Conservation (phyloP, 2,329 filamentous ascomycete species). For the Claviceps lovelessii region DNA sequence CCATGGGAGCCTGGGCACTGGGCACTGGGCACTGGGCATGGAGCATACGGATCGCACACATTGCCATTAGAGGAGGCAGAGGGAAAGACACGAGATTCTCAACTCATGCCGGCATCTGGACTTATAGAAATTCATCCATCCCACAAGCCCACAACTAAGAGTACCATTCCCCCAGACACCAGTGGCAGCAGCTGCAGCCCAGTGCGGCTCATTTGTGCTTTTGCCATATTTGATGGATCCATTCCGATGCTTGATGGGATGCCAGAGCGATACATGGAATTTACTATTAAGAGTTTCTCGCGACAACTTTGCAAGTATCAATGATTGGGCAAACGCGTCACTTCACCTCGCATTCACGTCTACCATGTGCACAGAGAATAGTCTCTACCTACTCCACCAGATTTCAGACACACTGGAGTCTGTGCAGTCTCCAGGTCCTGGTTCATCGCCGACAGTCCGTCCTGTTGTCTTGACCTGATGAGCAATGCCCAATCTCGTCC, state of each 20-base stretch:
- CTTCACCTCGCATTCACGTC: not conserved
- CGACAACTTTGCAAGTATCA: not conserved
- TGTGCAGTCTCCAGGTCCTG: not conserved
- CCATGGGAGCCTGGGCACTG: not conserved
- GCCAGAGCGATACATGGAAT: not conserved
- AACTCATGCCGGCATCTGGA: not conserved
- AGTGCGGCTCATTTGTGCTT: not conserved
- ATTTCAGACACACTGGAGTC: not conserved
- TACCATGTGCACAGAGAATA: not conserved
- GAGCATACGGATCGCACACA: not conserved
- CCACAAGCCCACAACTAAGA: not conserved
- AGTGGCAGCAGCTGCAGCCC: constrained; percentile 1
- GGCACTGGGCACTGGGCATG: too few species aligned
- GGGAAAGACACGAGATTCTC: not conserved
- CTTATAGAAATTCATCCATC: not conserved
- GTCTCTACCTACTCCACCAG: not conserved
- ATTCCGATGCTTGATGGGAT: not conserved
- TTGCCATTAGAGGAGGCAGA: not conserved
- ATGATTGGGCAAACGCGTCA: not conserved
- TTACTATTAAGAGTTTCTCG: not conserved
- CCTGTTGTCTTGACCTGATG: constrained; percentile 3
- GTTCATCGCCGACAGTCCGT: constrained; percentile 4
- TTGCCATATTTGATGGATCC: not conserved
- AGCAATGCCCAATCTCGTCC: constrained; percentile 5
- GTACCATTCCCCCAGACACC: not conserved